Base-by-base conservation (phyloP, 1,284 basidiomycete species). In the Apiotrichum laibachii region DNA sequence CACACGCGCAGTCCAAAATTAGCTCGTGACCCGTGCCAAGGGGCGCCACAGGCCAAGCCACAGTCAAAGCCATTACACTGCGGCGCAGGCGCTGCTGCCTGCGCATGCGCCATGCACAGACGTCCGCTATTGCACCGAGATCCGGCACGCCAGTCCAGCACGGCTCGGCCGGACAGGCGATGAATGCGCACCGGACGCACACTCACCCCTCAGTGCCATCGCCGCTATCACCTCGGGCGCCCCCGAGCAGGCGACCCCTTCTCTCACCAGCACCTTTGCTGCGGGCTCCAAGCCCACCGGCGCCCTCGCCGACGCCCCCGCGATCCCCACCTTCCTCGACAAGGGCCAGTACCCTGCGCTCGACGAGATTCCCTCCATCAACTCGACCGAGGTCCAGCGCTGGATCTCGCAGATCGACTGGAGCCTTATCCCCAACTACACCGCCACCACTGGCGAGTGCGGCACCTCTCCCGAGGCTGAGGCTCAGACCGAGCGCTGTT, bases 161-260 rank as follows among this genome's bases (percentile, higher is more conserved):
- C 26, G 26, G 26, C 26, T n/a, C n/a, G n/a, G 26, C 26, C 26
- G 26, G 7, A 31, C 26, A 3, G 26, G 4, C 3, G 26, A n/a
- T n/a, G n/a, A n/a, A n/a, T n/a, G n/a, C n/a, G 26, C 26, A 31
- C 26, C 26, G 26, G 26, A 31, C 26, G 26, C 26, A 31, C 7
- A 31, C 26, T 31, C 26, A 31, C 26, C 7, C 26, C 26, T 3
- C 26, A 31, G 26, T 31, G 5, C 12, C 37, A 77, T 90, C 50
- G 81, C 80, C n/a, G 80, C 79, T 53, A 84, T 91, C 62, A 86
- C 83, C 3, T 83, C 84, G 37, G 86, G 85, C 58, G 89, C 88
- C 82, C 78, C 87, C 0, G 79, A 83, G 8, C 81, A 82, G 18
- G 62, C 83, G 2, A 83, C 85, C 0, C 68, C 79, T 45, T 84